Conservation (phyloP, 2,329 filamentous ascomycete species). For the Ciborinia camelliae region DNA sequence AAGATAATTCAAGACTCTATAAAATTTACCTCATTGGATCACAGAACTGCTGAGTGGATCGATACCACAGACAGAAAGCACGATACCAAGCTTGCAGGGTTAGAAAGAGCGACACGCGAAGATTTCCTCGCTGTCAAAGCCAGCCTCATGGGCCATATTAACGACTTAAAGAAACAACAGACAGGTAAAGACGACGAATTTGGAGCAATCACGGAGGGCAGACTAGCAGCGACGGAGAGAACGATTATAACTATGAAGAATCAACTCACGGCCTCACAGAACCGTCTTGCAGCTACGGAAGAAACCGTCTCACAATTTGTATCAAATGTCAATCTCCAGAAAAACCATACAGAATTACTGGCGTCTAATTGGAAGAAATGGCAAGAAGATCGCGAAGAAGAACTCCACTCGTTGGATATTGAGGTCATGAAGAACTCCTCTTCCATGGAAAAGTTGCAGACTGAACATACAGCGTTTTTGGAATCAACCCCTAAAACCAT, state of each 20-base stretch:
- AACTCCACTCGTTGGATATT: neutral
- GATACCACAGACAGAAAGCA: neutral
- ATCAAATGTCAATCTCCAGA: neutral
- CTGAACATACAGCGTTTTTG: neutral
- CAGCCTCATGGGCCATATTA: neutral
- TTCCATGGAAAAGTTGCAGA: neutral
- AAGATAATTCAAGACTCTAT: neutral
- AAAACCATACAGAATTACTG: neutral
- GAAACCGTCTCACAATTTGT: neutral
- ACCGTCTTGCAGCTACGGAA: neutral
- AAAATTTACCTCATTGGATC: constrained; percentile 14
- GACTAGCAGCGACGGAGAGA: neutral
- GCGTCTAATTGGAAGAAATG: neutral
- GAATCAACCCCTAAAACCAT: neutral
- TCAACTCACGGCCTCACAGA: neutral
- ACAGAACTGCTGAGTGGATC: constrained; percentile 13
- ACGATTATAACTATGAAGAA: neutral
- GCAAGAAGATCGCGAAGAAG: constrained; percentile 5
- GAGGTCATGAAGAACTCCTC: constrained; percentile 10
- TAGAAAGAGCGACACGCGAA: neutral
- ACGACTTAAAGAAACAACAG: neutral
- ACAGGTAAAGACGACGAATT: neutral
- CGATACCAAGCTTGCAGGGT: neutral
- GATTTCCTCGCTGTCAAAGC: neutral
- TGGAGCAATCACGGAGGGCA: neutral